phyloP scores from a whole-genome alignment of 768 basidiomycete species.

The Kwoniella mangroviensis region DNA sequence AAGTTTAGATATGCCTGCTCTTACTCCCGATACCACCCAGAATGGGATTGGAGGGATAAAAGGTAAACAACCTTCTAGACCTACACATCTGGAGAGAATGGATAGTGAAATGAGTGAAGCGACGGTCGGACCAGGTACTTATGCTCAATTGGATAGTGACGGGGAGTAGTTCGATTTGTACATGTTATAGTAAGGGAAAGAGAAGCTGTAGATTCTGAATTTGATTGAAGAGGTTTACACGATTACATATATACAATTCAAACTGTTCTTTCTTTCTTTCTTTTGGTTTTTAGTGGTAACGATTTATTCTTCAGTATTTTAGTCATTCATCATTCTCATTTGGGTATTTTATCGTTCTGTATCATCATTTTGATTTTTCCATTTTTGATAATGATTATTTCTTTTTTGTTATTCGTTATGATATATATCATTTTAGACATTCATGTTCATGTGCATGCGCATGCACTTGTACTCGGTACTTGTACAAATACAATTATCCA shows the following conservation, averaged over 20 bases:
- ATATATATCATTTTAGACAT: not conserved
- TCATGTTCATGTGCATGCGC: not conserved
- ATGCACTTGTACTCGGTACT: not conserved
- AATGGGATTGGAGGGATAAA: not conserved
- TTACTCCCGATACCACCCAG: conserved; percentile 26
- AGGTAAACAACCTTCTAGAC: conserved; percentile 14
- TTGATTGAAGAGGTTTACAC: not conserved
- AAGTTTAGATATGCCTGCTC: conserved; percentile 42
- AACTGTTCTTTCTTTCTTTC: too few relatives aligned
- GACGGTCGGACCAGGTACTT: conserved; percentile 18
- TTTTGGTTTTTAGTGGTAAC: too few relatives aligned
- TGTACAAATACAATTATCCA: too few relatives aligned
- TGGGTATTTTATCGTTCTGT: too few relatives aligned
- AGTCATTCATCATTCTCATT: too few relatives aligned
- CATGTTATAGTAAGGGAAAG: not conserved
- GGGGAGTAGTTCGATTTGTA: conserved; percentile 15
- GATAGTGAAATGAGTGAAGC: conserved; percentile 31
- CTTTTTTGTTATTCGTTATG: not conserved
- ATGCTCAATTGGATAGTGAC: conserved; percentile 35
- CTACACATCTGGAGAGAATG: conserved; percentile 18
- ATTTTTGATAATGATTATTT: not conserved
- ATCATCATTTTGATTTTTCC: not conserved
- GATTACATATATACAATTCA: too few relatives aligned
- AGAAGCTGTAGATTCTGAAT: not conserved
- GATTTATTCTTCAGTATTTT: too few relatives aligned